Conservation (phyloP, 805 yeast genomes). For the Barnettozyma pratensis region DNA sequence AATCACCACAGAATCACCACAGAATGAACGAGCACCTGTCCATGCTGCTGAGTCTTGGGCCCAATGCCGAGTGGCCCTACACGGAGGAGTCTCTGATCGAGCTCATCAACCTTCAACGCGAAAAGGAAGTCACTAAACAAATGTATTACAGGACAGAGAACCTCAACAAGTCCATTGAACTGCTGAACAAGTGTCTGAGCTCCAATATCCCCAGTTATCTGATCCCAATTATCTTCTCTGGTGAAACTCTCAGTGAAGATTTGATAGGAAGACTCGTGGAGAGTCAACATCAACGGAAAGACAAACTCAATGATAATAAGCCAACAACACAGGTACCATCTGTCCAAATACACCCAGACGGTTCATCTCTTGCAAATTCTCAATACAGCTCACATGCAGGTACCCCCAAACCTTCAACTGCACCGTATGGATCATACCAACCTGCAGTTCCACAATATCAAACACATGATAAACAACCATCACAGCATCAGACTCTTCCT, state of each 20-base stretch:
- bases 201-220: constrained; percentile 60
- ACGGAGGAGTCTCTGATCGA: constrained; percentile 21
- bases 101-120: constrained; percentile 28
- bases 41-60: constrained; percentile 18
- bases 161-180: constrained; percentile 51
- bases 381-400: background rate
- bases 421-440: background rate
- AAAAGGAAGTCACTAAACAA: constrained; percentile 81
- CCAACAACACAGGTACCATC: background rate
- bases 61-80: constrained; percentile 22
- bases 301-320: constrained; percentile 3
- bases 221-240: constrained; percentile 55
- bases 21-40: constrained; percentile 19
- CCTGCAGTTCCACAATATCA: background rate
- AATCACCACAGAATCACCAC: background rate
- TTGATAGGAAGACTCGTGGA: background rate
- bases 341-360: background rate
- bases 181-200: constrained; percentile 54
- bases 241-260: constrained; percentile 25
- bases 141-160: constrained; percentile 66
- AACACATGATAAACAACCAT: constrained; percentile 5
- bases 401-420: background rate
- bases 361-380: background rate
- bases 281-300: constrained; percentile 2
- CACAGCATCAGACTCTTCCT: background rate